Percentiles rank a stretch among this genome's conserved stretches.
phyloP scores from a whole-genome alignment of 164 flowering plant species.

The Santalum album region DNA sequence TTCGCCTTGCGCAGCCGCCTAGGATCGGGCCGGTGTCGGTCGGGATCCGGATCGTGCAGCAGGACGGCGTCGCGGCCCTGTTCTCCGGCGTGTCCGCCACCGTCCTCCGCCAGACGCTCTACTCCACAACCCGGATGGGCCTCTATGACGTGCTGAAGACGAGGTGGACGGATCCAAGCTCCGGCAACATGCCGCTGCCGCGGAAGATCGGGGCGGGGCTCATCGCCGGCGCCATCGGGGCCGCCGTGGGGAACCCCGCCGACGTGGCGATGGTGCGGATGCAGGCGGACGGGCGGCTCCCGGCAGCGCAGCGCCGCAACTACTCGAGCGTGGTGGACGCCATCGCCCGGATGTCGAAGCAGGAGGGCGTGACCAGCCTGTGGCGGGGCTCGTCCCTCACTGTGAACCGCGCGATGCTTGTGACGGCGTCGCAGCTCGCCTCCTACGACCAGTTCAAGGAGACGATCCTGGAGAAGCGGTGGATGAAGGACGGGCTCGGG shows the following conservation, averaged over 20 bases:
- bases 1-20: slow-evolving; percentile 18
- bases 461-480: slow-evolving; percentile 36
- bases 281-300: slow-evolving; percentile 95
- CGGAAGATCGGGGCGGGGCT: slow-evolving; percentile 63
- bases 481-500: slow-evolving; percentile 70
- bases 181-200: slow-evolving; percentile 44
- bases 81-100: slow-evolving; percentile 89
- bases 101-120: slow-evolving; percentile 74
- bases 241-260: slow-evolving; percentile 87
- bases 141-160: slow-evolving; percentile 64
- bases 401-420: slow-evolving; percentile 87
- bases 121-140: slow-evolving; percentile 92
- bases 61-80: slow-evolving; percentile 59
- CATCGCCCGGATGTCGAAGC: slow-evolving; percentile 43
- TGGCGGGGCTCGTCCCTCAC: slow-evolving; percentile 92
- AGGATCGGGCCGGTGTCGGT: slow-evolving; percentile 47
- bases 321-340: slow-evolving; percentile 77
- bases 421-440: slow-evolving; percentile 89
- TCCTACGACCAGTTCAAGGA: slow-evolving; percentile 88
- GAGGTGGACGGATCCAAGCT: slow-evolving; percentile 62
- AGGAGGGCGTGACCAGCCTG: slow-evolving; percentile 60
- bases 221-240: slow-evolving; percentile 75
- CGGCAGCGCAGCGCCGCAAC: slow-evolving; percentile 59
- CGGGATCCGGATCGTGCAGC: slow-evolving; percentile 44
- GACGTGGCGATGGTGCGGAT: slow-evolving; percentile 94